These are phyloP conservation scores for Isatis tinctoria DNA, from an alignment of 345 rosid species.

Conservation along the genomic window DNA sequence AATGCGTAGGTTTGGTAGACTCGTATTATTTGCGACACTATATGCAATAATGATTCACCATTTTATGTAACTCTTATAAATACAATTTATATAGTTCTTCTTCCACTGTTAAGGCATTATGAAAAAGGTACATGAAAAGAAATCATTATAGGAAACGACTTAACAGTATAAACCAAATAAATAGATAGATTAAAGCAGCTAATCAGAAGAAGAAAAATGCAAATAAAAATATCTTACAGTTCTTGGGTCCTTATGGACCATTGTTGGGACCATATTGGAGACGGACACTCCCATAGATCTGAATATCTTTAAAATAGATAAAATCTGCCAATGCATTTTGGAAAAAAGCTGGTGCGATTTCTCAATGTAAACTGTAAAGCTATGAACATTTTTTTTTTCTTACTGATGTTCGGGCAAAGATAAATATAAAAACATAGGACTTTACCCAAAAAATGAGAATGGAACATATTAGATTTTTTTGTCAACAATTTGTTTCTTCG, in stretches of 20 bases:
- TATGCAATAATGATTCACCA: not conserved
- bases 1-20: not conserved
- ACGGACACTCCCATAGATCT: constrained; percentile 11
- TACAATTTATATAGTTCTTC: not conserved
- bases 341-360: not conserved
- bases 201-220: not conserved
- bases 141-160: not conserved
- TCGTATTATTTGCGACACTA: not conserved
- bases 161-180: not conserved
- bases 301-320: not conserved
- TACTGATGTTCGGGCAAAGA: not conserved
- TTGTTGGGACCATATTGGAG: not conserved
- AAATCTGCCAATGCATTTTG: not conserved
- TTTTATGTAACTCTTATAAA: not conserved
- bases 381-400: not conserved
- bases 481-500: not conserved
- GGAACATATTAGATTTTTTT: not conserved
- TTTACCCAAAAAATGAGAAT: not conserved
- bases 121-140: not conserved
- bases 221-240: not conserved
- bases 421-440: not conserved
- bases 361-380: not conserved
- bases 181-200: not conserved
- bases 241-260: not conserved
- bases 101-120: not conserved